Evolutionary conservation across 1,284 basidiomycete species (phyloP), one percentile per base, ranked within the genome.

Genomic region (Phenoliferia sp.): DNA sequence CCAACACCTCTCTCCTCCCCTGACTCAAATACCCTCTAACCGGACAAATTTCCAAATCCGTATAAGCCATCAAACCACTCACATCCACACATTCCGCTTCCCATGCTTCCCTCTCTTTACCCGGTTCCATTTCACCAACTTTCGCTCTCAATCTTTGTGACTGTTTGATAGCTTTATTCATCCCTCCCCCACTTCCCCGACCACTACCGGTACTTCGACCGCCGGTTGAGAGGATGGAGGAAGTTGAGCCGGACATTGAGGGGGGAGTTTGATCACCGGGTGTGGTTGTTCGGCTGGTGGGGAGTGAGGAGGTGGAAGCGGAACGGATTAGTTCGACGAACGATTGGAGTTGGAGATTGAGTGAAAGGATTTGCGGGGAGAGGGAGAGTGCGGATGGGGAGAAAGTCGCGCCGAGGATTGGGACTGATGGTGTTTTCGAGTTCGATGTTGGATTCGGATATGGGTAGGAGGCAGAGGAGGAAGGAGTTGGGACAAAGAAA

Each of bases 301-400:
- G n/a, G n/a, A n/a, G n/a, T n/a, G n/a, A n/a, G n/a, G n/a, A n/a
- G 76, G 80, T 79, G 17, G 89, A 87, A 4, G 85, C 78, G 0
- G 88, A 87, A 36, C 92, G 86, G 69, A 89, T 87, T 10, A 87
- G 83, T 78, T 94, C 92, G 73, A 90, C 86, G 79, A 93, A 94
- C 0, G 85, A 85, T 57, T 89, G 86, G 44, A 94, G 89, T 72
- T 88, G 89, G 59, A 94, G 84, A 75, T 94, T 92, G 71, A 94
- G 84, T 44, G 83, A 81, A 58, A 94, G 82, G 75, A 92, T 90
- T 1, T 82, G 80, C 22, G 90, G 88, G 59, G 90, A 84, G 34
- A 87, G 73, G 9, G 78, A 78, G 73, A 60, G 63, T 52, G 71
- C 65, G 69, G 68, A 60, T 48, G 71, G 39, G n/a, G 66, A 58